Evolutionary conservation across 352 stramenopile genomes (phyloP), one percentile per base, ranked within the genome.

Genomic region (Phytophthora pinifolia): DNA sequence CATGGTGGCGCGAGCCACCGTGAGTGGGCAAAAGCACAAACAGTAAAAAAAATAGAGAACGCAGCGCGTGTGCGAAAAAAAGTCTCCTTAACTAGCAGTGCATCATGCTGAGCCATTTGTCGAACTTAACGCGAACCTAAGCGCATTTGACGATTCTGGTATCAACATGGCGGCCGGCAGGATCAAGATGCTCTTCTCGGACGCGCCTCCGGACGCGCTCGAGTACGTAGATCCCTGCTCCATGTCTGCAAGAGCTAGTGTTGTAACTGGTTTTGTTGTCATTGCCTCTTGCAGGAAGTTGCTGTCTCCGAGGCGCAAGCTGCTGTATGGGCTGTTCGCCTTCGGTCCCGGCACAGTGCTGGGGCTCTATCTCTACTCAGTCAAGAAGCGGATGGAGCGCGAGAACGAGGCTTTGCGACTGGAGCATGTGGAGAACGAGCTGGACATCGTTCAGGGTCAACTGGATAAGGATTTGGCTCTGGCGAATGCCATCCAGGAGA

Each of bases 151-250:
- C 34, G n/a, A 31, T 62, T 46, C 10, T n/a, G n/a, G 25, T 29
- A 29, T 29, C 36, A 39, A 60, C 32, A 66, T 69, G 64, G 44
- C 51, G 3, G 50, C 46, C 15, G 30, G 52, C 27, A 74, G 74
- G 57, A 76, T 79, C 46, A 88, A 90, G 73, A 76, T 86, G 68
- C 78, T 92, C 65, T 88, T 92, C 57, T 70, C 66, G 43, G 70
- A 88, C 51, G 74, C 79, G 34, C 80, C 83, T 48, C 66, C 73
- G n/a, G 67, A 76, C 56, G 79, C 83, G 17, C 51, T 85, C 34
- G 74, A 92, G 83, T 90, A 65, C 54, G 79, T 81, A 25, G 22
- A 31, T 7, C 12, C 1, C 32, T 34, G 9, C 22, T 17, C 27
- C n/a, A 45, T 6, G 14, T 13, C 7, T 43, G 6, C 0, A 45